Evolutionary conservation across 352 stramenopile genomes (phyloP).

Genomic region (Phytophthora hibernalis): DNA sequence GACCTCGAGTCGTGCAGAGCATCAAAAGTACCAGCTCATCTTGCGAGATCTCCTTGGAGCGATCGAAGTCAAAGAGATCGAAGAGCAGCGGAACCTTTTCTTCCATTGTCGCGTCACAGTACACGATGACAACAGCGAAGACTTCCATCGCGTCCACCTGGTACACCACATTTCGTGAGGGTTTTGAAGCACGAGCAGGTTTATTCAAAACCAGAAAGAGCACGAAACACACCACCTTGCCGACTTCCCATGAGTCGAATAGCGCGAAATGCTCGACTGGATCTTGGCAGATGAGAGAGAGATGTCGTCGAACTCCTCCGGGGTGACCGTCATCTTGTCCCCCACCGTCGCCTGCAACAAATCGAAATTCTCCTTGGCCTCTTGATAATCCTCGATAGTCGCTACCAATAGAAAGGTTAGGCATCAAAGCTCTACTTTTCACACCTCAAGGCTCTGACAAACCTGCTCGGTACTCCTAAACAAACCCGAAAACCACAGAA

Average conservation of each 20-base stretch:
- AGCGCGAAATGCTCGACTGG: slow-evolving; percentile 72
- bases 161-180: slow-evolving; percentile 5
- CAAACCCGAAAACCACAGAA: background rate
- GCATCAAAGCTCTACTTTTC: background rate
- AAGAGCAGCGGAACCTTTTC: slow-evolving; percentile 78
- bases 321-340: slow-evolving; percentile 80
- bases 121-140: slow-evolving; percentile 79
- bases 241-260: slow-evolving; percentile 66
- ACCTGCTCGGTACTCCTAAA: slow-evolving; percentile 31
- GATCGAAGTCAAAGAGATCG: slow-evolving; percentile 84
- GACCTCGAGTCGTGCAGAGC: slow-evolving; percentile 73
- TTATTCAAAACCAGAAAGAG: background rate
- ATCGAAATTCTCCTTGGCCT: slow-evolving; percentile 71
- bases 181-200: background rate
- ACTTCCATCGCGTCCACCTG: slow-evolving; percentile 82
- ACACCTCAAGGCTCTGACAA: background rate
- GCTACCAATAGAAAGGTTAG: slow-evolving; percentile 12
- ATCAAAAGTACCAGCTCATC: slow-evolving; percentile 74
- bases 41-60: slow-evolving; percentile 72
- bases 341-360: slow-evolving; percentile 64
- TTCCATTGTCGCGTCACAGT: slow-evolving; percentile 69
- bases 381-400: slow-evolving; percentile 47
- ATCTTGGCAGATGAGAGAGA: slow-evolving; percentile 79
- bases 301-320: slow-evolving; percentile 80
- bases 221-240: slow-evolving; percentile 47